These are phyloP conservation scores for Chalara sp. DNA, from an alignment of 2,329 filamentous ascomycete species.

Conservation along the genomic window DNA sequence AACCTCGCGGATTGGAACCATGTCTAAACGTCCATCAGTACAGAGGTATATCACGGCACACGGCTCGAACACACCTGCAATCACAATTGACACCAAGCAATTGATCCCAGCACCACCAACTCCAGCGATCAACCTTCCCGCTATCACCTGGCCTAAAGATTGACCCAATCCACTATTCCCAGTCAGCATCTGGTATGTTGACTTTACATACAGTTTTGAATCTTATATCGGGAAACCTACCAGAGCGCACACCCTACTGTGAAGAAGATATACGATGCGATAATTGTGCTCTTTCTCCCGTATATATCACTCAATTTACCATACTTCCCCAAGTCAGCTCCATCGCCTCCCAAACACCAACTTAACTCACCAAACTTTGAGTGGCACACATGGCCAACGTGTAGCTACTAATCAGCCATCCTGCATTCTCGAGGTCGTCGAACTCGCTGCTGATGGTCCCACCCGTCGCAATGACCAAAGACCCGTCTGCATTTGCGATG, in stretches of 20 bases:
- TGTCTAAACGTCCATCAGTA: slow-evolving; percentile 27
- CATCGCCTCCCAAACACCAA: slow-evolving; percentile 21
- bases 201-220: background rate
- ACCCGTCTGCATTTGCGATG: slow-evolving; percentile 56
- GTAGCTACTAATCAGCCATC: slow-evolving; percentile 50
- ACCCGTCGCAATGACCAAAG: slow-evolving; percentile 60
- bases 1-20: slow-evolving; percentile 44
- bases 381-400: slow-evolving; percentile 43
- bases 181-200: background rate
- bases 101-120: slow-evolving; percentile 44
- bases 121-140: slow-evolving; percentile 45
- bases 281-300: slow-evolving; percentile 42
- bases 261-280: slow-evolving; percentile 44
- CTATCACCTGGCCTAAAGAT: slow-evolving; percentile 40
- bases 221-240: slow-evolving; percentile 28
- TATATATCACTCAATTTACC: slow-evolving; percentile 46
- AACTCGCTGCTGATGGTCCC: slow-evolving; percentile 56
- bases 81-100: slow-evolving; percentile 42
- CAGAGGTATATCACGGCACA: no score
- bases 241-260: slow-evolving; percentile 33
- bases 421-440: slow-evolving; percentile 46
- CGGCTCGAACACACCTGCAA: slow-evolving; percentile 34
- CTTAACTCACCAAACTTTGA: slow-evolving; percentile 42
- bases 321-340: slow-evolving; percentile 5
- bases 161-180: slow-evolving; percentile 34